Evolutionary conservation across 116 monocot genomes (phyloP).

Genomic region (Zostera marina): DNA sequence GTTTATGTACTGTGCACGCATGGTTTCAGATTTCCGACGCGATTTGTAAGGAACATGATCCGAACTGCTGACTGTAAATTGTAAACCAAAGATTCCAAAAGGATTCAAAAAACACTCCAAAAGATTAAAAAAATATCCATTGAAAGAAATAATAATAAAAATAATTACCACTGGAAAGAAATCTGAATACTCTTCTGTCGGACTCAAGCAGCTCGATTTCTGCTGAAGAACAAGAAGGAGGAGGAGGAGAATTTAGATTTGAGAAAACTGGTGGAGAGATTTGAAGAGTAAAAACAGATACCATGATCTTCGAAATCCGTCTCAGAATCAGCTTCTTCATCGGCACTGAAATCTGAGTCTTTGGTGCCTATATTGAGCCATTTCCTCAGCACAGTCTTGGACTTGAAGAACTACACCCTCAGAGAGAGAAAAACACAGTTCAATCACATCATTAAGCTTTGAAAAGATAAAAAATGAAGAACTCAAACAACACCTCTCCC

Average conservation of each 20-base stretch:
- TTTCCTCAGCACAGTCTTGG: constrained; percentile 53
- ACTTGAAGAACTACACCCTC: constrained; percentile 10
- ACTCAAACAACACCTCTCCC: too few species aligned
- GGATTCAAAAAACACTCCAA: neutral
- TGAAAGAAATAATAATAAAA: neutral
- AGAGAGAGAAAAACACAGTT: neutral
- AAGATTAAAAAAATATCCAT: neutral
- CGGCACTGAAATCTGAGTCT: constrained; percentile 75
- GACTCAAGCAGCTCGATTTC: neutral
- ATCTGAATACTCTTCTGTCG: constrained; percentile 3
- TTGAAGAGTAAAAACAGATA: neutral
- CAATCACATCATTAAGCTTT: too few species aligned
- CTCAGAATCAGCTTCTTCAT: constrained; percentile 29
- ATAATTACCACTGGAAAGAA: constrained; percentile 4
- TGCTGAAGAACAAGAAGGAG: neutral
- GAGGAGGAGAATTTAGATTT: neutral
- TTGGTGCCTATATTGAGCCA: constrained; percentile 67
- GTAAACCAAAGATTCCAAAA: neutral
- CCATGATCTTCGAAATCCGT: constrained; percentile 12
- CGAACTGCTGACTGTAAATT: constrained; percentile 11
- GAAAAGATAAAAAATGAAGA: too few species aligned
- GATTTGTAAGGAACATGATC: constrained; percentile 18
- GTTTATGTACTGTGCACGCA: constrained; percentile 76
- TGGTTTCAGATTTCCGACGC: constrained; percentile 63
- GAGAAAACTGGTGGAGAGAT: neutral